These are phyloP conservation scores for Psidium friedrichsthalianum DNA, from an alignment of 345 rosid genomes.

Conservation along the genomic window DNA sequence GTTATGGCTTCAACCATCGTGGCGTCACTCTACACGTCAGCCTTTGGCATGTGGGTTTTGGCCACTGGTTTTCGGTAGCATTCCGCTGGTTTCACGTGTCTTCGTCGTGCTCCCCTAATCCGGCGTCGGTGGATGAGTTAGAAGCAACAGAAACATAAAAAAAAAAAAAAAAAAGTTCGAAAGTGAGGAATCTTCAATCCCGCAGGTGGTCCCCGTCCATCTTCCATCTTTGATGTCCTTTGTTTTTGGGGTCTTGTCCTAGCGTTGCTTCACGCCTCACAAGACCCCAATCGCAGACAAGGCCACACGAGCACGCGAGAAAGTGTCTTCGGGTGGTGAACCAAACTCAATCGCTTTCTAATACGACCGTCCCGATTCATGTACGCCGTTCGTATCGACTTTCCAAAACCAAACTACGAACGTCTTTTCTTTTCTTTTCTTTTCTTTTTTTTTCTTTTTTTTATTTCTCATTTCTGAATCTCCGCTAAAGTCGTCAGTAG, in stretches of 20 bases:
- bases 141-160: not conserved
- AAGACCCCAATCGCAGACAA: not conserved
- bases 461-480: not conserved
- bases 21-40: not conserved
- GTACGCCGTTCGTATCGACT: no score
- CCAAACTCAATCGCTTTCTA: not conserved
- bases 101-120: not conserved
- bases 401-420: not conserved
- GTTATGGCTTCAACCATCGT: not conserved
- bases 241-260: not conserved
- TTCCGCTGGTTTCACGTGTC: not conserved
- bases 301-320: not conserved
- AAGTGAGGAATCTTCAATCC: not conserved
- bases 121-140: not conserved
- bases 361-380: not conserved
- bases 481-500: not conserved
- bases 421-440: no score
- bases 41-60: not conserved
- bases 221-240: not conserved
- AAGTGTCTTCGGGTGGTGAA: not conserved
- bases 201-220: not conserved
- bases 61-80: not conserved
- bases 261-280: not conserved
- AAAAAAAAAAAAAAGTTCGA: not conserved
- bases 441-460: no score